Evolutionary conservation across 345 rosid species (phyloP).

Genomic region (Eucalyptus camaldulensis): DNA sequence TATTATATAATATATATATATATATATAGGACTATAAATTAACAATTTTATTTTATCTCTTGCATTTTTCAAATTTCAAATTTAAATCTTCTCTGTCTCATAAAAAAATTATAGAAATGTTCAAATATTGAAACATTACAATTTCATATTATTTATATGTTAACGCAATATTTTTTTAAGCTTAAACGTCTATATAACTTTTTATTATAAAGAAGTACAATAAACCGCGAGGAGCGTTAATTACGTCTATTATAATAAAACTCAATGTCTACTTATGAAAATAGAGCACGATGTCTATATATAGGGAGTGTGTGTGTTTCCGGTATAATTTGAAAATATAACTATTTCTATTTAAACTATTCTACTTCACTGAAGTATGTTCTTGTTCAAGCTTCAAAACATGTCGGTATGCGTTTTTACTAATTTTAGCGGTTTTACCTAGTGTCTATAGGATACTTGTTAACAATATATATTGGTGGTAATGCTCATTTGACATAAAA

Average conservation of each 20-base stretch:
- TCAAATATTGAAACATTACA: background rate
- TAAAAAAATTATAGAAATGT: background rate
- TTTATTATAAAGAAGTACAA: background rate
- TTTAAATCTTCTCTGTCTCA: no score
- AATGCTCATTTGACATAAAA: background rate
- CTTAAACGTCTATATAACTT: background rate
- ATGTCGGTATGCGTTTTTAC: background rate
- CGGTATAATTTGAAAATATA: background rate
- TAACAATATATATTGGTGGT: background rate
- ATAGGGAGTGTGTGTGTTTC: background rate
- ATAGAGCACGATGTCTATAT: background rate
- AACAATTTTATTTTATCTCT: no score
- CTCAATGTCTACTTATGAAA: background rate
- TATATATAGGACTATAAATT: background rate
- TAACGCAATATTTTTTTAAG: background rate
- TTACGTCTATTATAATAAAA: background rate
- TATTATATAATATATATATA: no score
- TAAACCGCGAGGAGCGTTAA: background rate
- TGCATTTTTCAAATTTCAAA: background rate
- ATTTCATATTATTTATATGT: background rate
- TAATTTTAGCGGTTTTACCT: background rate
- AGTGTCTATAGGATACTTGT: no score
- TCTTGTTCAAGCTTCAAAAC: background rate
- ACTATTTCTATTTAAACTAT: no score
- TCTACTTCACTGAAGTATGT: background rate